phyloP scores from a whole-genome alignment of 495 filamentous ascomycete species.

The Penicillium cinerascens region DNA sequence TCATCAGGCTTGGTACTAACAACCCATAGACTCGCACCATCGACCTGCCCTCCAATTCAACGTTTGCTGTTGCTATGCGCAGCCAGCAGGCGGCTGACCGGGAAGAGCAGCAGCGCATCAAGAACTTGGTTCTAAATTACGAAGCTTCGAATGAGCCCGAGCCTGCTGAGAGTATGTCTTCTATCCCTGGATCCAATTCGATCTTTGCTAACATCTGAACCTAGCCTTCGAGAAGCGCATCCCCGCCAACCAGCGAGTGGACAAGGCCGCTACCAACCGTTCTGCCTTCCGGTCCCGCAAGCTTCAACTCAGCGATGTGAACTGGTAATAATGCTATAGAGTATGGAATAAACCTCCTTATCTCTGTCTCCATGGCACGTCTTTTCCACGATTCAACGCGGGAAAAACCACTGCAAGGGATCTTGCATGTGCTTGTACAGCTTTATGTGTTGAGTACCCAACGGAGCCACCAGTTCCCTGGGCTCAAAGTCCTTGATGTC shows the following conservation, averaged over 20 bases:
- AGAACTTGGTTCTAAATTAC: slow-evolving; percentile 93
- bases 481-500: neutral
- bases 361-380: neutral
- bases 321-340: slow-evolving; percentile 70
- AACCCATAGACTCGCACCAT: slow-evolving; percentile 77
- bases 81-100: slow-evolving; percentile 90
- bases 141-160: slow-evolving; percentile 80
- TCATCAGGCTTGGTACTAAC: slow-evolving; percentile 1
- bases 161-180: slow-evolving; percentile 58
- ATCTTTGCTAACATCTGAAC: slow-evolving; percentile 5
- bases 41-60: slow-evolving; percentile 90
- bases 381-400: neutral
- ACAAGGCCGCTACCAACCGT: slow-evolving; percentile 69
- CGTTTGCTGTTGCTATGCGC: slow-evolving; percentile 92
- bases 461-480: neutral
- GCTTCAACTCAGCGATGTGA: slow-evolving; percentile 91
- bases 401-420: neutral
- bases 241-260: slow-evolving; percentile 43
- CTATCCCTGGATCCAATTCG: slow-evolving; percentile 6
- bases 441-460: neutral
- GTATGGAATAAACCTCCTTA: neutral
- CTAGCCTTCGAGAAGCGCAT: slow-evolving; percentile 37
- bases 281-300: slow-evolving; percentile 81
- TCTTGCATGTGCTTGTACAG: neutral
- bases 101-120: slow-evolving; percentile 96